A percentile compares a stretch with the other conserved stretches of the same genome.
Evolutionary conservation across 805 yeast species (phyloP).

Genomic region (Kuraishia hungarica): DNA sequence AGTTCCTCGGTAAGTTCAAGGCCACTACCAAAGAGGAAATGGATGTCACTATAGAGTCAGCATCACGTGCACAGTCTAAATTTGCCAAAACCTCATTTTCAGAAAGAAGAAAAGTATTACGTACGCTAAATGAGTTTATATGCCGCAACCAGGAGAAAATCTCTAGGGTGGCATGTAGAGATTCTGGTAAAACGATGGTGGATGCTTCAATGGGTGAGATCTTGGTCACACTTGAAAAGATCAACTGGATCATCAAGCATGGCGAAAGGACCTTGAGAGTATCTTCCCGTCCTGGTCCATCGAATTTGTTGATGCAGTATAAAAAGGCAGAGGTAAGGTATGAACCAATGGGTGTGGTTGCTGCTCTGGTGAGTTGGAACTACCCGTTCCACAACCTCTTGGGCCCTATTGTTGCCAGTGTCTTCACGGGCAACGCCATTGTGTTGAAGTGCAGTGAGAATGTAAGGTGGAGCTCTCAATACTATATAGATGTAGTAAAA

Average conservation of each 20-base stretch:
- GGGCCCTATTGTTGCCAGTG: conserved; percentile 86
- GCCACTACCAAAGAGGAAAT: conserved; percentile 64
- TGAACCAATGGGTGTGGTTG: conserved; percentile 84
- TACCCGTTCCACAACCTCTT: conserved; percentile 92
- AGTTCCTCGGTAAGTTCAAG: conserved; percentile 63
- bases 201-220: conserved; percentile 97
- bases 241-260: conserved; percentile 80
- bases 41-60: conserved; percentile 48
- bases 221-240: conserved; percentile 87
- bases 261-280: conserved; percentile 69
- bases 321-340: conserved; percentile 91
- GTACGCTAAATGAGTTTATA: conserved; percentile 64
- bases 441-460: conserved; percentile 93
- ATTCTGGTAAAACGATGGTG: conserved; percentile 90
- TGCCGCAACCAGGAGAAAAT: conserved; percentile 76
- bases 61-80: conserved; percentile 43
- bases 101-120: conserved; percentile 61
- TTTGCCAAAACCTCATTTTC: conserved; percentile 50
- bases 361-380: conserved; percentile 94
- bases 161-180: conserved; percentile 91
- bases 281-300: conserved; percentile 78
- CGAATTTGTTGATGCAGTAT: conserved; percentile 77
- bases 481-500: conserved; percentile 65
- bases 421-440: conserved; percentile 87
- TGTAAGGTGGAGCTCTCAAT: conserved; percentile 89